Base-by-base conservation (phyloP, 106 monocot species). In the Dactylorhiza incarnata region DNA sequence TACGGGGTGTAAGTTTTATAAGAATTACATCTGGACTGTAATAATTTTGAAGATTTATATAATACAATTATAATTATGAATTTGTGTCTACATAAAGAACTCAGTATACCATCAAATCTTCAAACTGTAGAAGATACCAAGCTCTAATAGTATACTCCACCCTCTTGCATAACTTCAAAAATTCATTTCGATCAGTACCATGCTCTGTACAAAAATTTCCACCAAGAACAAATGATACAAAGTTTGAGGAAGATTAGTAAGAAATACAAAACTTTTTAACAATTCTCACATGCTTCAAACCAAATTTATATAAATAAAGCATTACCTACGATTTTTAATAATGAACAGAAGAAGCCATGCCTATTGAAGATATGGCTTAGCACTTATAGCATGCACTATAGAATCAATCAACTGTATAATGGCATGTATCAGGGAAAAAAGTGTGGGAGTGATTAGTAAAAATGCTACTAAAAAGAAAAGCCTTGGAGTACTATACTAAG, bases 51-150 rank as follows among this genome's bases (percentile, higher is more conserved):
- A 29, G 26, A 29, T 65, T 37, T 37, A 29, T 37, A 65, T 14
- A 69, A 24, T 37, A 45, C 45, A 69, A 69, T 69, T 69, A 16
- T 46, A 45, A 16, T 61, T n/a, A 45, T 12, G 7, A 65, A 24
- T 29, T 65, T 69, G 45, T n/a, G 17, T 16, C 0, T n/a, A 69
- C 16, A 67, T 44, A 68, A 67, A 25, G 6, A 62, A 45, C 48
- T 9, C 0, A 56, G 5, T 66, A 48, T 76, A 91, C 91, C 91
- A 91, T 87, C 49, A 91, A 52, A 84, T 91, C 91, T 78, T 91
- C 91, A 66, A 91, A 91, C 49, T 91, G 91, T 74, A 91, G 79
- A 73, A 87, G 91, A 82, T 87, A 91, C 91, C 91, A 91, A 47
- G 91, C 91, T 37, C 91, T 78, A 52, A 91, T 82, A 17, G 82